Conservation (phyloP, 768 basidiomycete species). For the Mycena vulgaris region DNA sequence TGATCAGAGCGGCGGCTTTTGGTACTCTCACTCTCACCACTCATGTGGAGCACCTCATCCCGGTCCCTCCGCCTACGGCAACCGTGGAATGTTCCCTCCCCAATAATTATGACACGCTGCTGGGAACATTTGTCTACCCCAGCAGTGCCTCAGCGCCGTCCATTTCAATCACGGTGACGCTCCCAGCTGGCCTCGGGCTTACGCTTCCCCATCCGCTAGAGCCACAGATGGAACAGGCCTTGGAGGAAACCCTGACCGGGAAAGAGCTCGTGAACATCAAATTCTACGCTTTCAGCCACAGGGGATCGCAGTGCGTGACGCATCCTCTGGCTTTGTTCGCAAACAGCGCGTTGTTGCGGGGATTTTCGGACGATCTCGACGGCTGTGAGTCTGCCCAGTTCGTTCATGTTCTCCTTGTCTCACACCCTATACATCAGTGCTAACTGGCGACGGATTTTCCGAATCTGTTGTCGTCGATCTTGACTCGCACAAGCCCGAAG, state of each 20-base stretch:
- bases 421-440: not conserved
- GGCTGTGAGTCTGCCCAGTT: not conserved
- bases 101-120: not conserved
- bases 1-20: conserved; percentile 11
- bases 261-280: conserved; percentile 36
- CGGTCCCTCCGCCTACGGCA: not conserved
- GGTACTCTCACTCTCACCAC: conserved; percentile 11
- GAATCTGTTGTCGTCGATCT: conserved; percentile 20
- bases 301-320: conserved; percentile 9
- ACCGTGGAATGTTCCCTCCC: conserved; percentile 3
- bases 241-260: conserved; percentile 34
- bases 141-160: not conserved
- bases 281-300: conserved; percentile 41
- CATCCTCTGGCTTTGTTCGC: conserved; percentile 39
- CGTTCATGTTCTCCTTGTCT: not conserved
- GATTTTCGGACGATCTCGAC: conserved; percentile 35
- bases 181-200: conserved; percentile 15
- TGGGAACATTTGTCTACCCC: conserved; percentile 15
- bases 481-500: not conserved
- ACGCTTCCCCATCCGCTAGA: conserved; percentile 2
- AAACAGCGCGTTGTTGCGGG: conserved; percentile 36
- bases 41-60: conserved; percentile 21
- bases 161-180: conserved; percentile 4
- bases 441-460: not conserved
- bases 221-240: conserved; percentile 19